Conservation (phyloP, 169 alveolate genomes). For the Eimeria zaria region DNA sequence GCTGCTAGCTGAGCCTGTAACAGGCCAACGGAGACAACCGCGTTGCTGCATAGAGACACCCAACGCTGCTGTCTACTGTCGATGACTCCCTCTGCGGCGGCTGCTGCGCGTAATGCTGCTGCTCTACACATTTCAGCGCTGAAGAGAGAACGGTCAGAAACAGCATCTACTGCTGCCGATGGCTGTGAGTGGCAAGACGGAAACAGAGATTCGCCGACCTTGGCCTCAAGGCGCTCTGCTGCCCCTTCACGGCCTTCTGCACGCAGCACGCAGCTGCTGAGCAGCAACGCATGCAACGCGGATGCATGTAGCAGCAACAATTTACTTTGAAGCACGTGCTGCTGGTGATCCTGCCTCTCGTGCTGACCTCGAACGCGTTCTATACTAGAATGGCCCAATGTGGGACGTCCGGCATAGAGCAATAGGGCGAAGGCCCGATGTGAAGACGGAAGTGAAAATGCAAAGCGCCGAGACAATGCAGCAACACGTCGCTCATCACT, state of each 20-base stretch:
- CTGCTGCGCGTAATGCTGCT: slow-evolving; percentile 58
- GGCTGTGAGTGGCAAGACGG: neutral
- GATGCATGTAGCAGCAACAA: slow-evolving; percentile 55
- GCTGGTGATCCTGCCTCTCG: slow-evolving; percentile 1
- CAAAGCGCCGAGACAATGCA: slow-evolving; percentile 10
- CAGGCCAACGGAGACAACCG: slow-evolving; percentile 34
- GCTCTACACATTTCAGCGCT: neutral
- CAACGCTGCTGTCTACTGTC: slow-evolving; percentile 62
- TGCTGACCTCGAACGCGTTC: neutral
- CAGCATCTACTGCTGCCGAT: neutral
- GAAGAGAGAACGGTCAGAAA: neutral
- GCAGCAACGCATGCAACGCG: slow-evolving; percentile 53
- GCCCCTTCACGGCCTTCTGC: slow-evolving; percentile 59
- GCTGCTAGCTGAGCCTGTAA: slow-evolving; percentile 69
- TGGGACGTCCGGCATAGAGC: neutral
- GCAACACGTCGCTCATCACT: neutral
- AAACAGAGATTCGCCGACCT: slow-evolving; percentile 5
- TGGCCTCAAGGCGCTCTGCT: slow-evolving; percentile 27
- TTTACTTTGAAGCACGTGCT: slow-evolving; percentile 35
- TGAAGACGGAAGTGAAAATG: slow-evolving; percentile 37
- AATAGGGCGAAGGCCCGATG: neutral
- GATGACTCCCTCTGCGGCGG: slow-evolving; percentile 41
- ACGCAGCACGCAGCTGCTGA: slow-evolving; percentile 56
- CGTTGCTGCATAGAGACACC: slow-evolving; percentile 46
- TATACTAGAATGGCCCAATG: neutral